These are phyloP conservation scores for Cladosporium phlei DNA, from an alignment of 2,329 filamentous ascomycete genomes.

Conservation along the genomic window DNA sequence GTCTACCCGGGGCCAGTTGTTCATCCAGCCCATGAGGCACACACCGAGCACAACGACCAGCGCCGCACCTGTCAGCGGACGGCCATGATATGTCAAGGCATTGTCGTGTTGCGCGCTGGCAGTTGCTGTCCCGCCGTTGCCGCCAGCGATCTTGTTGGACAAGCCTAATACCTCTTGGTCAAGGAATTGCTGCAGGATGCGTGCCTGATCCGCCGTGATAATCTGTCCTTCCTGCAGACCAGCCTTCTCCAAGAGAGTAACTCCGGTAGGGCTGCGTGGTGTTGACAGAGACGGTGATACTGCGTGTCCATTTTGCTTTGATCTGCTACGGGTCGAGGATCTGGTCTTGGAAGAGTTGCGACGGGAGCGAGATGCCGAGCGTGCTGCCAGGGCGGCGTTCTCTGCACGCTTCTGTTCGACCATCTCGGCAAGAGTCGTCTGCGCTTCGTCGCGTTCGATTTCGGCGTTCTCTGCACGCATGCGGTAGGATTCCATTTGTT, in stretches of 20 bases:
- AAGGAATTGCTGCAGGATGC: slow-evolving; percentile 26
- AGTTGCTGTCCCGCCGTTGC: slow-evolving; percentile 8
- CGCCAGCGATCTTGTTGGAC: slow-evolving; percentile 8
- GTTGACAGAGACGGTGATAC: slow-evolving; percentile 16
- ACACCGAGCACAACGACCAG: slow-evolving; percentile 30
- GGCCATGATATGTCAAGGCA: slow-evolving; percentile 25
- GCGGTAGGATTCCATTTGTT: slow-evolving; percentile 73
- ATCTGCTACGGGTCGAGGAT: slow-evolving; percentile 16
- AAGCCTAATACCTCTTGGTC: slow-evolving; percentile 26
- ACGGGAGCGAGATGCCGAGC: slow-evolving; percentile 14
- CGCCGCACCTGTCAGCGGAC: slow-evolving; percentile 26
- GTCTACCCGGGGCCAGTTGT: slow-evolving; percentile 42
- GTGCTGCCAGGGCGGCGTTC: slow-evolving; percentile 49
- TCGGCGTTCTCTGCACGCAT: slow-evolving; percentile 74
- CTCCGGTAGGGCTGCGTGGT: slow-evolving; percentile 23
- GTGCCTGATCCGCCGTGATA: slow-evolving; percentile 32
- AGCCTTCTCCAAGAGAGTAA: slow-evolving; percentile 26
- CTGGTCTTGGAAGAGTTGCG: slow-evolving; percentile 14
- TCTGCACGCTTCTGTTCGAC: slow-evolving; percentile 73
- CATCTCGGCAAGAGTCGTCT: slow-evolving; percentile 80
- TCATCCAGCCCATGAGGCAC: slow-evolving; percentile 30
- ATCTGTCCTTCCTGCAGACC: slow-evolving; percentile 30
- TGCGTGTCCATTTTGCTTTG: slow-evolving; percentile 25
- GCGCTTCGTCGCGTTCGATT: slow-evolving; percentile 64
- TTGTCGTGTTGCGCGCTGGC: slow-evolving; percentile 11